Evolutionary conservation across 305 asterid species (phyloP), one percentile per base, ranked within the genome.

Genomic region (Fraxinus floribunda): DNA sequence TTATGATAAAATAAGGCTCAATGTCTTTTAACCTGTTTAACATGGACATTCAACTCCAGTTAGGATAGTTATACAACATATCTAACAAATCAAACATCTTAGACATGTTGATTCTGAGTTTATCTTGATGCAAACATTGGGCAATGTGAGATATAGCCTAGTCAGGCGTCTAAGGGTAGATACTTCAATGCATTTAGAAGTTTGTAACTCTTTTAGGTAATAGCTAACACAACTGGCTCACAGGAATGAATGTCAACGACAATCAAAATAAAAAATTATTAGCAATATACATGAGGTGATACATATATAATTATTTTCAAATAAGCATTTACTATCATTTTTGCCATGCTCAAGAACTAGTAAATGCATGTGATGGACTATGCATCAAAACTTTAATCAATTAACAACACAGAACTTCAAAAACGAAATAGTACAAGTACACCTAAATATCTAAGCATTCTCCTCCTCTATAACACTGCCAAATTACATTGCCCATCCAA

Each of bases 401-500:
- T 72, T 35, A 72, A 34, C 11, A 13, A 16, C 29, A 7, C 24
- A 32, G 44, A 71, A 71, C 76, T 72, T 32, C 77, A 72, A 72
- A 72, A 72, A 35, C 49, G 24, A 72, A 72, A 72, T 72, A 72
- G 20, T 34, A 1, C 2, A 72, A 72, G 77, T 34, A 72, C 77
- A 35, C 26, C 24, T 34, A 72, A 16, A 72, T 35, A 8, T 72
- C 52, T 35, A 72, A 35, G 26, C 74, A 78, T 57, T 55, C 30
- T 13, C 73, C 29, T 46, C 80, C 82, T 46, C 79, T 36, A 36
- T 36, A 36, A 36, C 41, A 36, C 41, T 70, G 71, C 78, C 81
- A 77, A 74, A 71, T 75, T 81, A 84, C 76, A 79, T 55, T 76
- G 79, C 66, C 60, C 60, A 81, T 64, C 83, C 80, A 72, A 60